Percentiles rank a stretch among this genome's conserved stretches.
Conservation (phyloP, 2,329 filamentous ascomycete genomes). For the Arthrobotrys musiformis region DNA sequence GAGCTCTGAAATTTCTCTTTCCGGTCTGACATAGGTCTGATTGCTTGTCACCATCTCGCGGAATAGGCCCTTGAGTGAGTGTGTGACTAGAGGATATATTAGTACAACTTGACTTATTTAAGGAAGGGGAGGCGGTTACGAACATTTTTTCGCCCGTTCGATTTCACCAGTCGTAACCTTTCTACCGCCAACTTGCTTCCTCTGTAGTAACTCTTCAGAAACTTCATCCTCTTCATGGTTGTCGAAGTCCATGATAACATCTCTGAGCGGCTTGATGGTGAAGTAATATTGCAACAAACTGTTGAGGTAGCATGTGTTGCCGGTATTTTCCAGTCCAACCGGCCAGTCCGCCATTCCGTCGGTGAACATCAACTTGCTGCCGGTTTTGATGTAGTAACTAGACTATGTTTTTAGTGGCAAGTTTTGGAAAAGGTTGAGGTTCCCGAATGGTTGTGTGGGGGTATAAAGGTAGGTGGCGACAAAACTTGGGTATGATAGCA, state of each 20-base stretch:
- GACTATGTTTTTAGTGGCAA: background rate
- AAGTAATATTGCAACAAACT: slow-evolving; percentile 96
- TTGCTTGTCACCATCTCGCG: slow-evolving; percentile 74
- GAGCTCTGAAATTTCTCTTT: slow-evolving; percentile 80
- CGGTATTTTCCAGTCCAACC: slow-evolving; percentile 89
- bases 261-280: slow-evolving; percentile 81
- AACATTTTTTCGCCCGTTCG: slow-evolving; percentile 76
- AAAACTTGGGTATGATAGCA: background rate
- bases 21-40: slow-evolving; percentile 73
- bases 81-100: slow-evolving; percentile 70
- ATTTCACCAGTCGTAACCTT: slow-evolving; percentile 71
- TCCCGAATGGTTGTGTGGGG: background rate
- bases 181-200: slow-evolving; percentile 80
- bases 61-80: slow-evolving; percentile 77
- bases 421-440: background rate
- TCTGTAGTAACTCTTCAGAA: slow-evolving; percentile 71
- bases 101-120: slow-evolving; percentile 34
- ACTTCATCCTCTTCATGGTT: slow-evolving; percentile 73
- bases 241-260: slow-evolving; percentile 82
- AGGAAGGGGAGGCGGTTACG: slow-evolving; percentile 62
- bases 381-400: slow-evolving; percentile 41
- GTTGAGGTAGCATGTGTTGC: slow-evolving; percentile 98
- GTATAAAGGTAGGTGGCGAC: background rate
- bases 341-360: slow-evolving; percentile 69
- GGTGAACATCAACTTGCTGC: slow-evolving; percentile 29